A percentile compares a stretch with the other conserved stretches of the same genome.
phyloP scores from a whole-genome alignment of 345 rosid species.

The Syzygium aqueum region DNA sequence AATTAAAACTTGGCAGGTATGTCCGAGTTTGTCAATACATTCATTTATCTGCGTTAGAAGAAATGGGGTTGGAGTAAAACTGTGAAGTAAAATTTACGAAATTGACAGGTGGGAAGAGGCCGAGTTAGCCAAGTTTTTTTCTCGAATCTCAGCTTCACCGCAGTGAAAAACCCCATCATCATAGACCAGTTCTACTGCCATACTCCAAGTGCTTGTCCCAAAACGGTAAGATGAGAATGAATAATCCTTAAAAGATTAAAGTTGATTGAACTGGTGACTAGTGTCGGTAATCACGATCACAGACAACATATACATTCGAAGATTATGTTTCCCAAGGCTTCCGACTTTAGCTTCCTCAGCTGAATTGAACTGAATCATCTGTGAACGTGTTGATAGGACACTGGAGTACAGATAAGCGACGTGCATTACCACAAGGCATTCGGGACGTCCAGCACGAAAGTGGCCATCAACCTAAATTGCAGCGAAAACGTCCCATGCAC shows the following conservation, averaged over 20 bases:
- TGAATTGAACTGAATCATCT: neutral
- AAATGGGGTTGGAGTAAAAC: neutral
- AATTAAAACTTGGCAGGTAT: constrained; percentile 33
- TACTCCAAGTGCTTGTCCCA: no score
- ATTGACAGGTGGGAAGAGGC: constrained; percentile 23
- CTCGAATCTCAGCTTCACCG: constrained; percentile 10
- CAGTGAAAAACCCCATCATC: constrained; percentile 14
- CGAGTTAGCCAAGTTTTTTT: constrained; percentile 9
- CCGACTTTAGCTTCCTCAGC: neutral
- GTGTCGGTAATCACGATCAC: neutral
- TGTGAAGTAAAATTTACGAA: neutral
- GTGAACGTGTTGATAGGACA: neutral
- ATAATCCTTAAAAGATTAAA: neutral
- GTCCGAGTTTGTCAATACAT: no score
- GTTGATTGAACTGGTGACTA: neutral
- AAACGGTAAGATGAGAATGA: neutral
- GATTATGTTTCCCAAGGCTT: neutral
- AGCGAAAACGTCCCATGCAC: constrained; percentile 9
- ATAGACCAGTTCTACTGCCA: constrained; percentile 12
- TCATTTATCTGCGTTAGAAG: neutral
- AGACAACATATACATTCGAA: neutral
- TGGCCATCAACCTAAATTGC: constrained; percentile 16
- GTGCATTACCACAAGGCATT: neutral
- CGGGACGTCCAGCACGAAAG: constrained; percentile 8
- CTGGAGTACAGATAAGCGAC: neutral